A percentile compares a stretch with the other conserved stretches of the same genome.
phyloP scores from a whole-genome alignment of 305 asterid species.

The Fraxinus ornus region DNA sequence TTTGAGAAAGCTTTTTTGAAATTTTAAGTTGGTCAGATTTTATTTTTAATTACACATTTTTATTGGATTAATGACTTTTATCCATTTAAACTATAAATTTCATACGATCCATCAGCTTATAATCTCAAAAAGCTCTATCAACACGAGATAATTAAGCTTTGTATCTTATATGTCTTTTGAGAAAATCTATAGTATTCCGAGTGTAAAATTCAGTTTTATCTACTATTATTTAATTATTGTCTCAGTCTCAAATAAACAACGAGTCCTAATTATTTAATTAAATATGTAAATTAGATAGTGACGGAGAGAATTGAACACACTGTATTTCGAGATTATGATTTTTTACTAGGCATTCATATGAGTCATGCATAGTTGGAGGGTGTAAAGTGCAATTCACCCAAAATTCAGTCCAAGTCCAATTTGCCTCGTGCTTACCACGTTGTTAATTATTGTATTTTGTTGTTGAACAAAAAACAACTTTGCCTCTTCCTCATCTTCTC shows the following conservation, averaged over 20 bases:
- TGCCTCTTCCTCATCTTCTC: background rate
- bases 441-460: background rate
- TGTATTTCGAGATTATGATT: background rate
- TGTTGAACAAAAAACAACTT: background rate
- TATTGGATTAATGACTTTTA: too few species aligned
- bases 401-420: background rate
- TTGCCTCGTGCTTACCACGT: background rate
- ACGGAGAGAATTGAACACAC: background rate
- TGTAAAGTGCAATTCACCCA: background rate
- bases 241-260: background rate
- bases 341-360: background rate
- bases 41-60: too few species aligned
- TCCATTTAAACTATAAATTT: too few species aligned
- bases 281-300: background rate
- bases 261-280: too few species aligned
- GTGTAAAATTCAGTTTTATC: too few species aligned
- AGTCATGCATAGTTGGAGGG: background rate
- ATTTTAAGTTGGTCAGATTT: too few species aligned
- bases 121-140: too few species aligned
- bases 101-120: too few species aligned
- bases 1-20: too few species aligned
- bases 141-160: too few species aligned
- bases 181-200: too few species aligned
- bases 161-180: too few species aligned
- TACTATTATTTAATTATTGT: background rate